Base-by-base conservation (phyloP, 169 alveolate genomes). In the Plasmodium chabaudi region DNA sequence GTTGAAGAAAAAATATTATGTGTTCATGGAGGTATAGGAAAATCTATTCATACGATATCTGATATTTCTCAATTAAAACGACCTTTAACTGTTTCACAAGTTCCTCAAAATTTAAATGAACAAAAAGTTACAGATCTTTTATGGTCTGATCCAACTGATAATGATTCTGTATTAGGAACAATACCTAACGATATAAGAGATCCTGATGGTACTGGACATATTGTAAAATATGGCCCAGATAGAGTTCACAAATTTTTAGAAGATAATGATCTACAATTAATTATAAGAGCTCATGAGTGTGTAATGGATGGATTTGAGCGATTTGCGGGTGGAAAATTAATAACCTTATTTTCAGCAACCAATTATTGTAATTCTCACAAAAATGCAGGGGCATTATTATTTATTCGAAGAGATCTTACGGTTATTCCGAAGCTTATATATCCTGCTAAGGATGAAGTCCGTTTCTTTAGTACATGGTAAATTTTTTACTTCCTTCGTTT, bases 301-400 rank as follows among this genome's bases (percentile, higher is more conserved):
- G 99, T 99, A n/a, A 98, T 98, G 99, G 99, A 98, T 93, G 99
- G 99, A 1, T 99, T 99, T 92, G 99, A 99, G 93, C 94, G 99
- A 89, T 99, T 99, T 91, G 99, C 99, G n/a, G 99, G 99, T 10
- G 99, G 99, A 17, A 89, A 95, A 53, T 95, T 99, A 65, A 97
- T 99, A 53, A 99, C 99, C 1, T 98, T 98, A 17, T 98, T 98
- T 93, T 97, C 99, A 19, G 99, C 99, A 0, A 98, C 99, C 49
- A 99, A 99, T 94, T 99, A 99, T 92, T 99, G 99, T 93, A 99
- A 99, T 73, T 98, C 99, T 91, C 99, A 99, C 93, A 98, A 98
- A 91, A 99, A 99, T 92, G 99, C 99, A 1, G 99, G 99, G 12
- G 99, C 99, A 0, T 94, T 98, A 72, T 96, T 99, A 25, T 95